Evolutionary conservation across 2,329 filamentous ascomycete species (phyloP).

Genomic region (Ophiocordyceps sinensis): DNA sequence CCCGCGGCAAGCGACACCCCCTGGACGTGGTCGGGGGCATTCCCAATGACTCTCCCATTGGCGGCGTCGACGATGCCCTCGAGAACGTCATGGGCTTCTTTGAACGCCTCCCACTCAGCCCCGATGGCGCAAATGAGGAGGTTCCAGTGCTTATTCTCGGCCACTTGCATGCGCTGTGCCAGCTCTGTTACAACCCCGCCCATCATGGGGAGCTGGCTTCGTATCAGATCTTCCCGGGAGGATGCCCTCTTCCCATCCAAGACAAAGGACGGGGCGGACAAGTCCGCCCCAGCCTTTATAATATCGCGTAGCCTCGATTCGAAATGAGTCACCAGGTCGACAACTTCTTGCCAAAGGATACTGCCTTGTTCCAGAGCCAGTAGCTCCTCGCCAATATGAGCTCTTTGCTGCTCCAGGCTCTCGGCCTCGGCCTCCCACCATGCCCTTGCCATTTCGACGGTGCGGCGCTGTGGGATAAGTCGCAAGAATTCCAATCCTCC

Average conservation of each 20-base stretch:
- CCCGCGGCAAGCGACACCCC: neutral
- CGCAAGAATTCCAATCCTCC: conserved; percentile 40
- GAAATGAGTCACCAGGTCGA: conserved; percentile 45
- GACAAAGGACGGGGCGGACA: conserved; percentile 4
- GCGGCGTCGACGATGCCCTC: conserved; percentile 5
- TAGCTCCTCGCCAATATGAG: conserved; percentile 44
- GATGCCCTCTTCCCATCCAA: conserved; percentile 16
- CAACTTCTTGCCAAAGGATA: conserved; percentile 48
- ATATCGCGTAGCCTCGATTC: conserved; percentile 46
- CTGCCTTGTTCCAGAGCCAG: conserved; percentile 53
- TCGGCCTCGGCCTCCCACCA: conserved; percentile 55
- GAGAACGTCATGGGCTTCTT: conserved; percentile 45
- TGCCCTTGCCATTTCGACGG: conserved; percentile 52
- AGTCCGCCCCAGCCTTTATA: conserved; percentile 23
- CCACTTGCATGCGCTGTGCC: conserved; percentile 35
- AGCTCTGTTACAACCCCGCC: conserved; percentile 38
- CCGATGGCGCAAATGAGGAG: conserved; percentile 62
- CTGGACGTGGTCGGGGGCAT: neutral
- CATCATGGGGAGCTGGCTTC: conserved; percentile 39
- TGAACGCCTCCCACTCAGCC: conserved; percentile 55
- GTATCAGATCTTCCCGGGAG: conserved; percentile 24
- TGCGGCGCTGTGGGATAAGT: conserved; percentile 50
- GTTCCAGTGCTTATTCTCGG: conserved; percentile 54
- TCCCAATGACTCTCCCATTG: conserved; percentile 2
- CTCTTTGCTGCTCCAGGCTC: conserved; percentile 37